Evolutionary conservation across 2,329 filamentous ascomycete species (phyloP).

Genomic region (Xylariaceae sp.): DNA sequence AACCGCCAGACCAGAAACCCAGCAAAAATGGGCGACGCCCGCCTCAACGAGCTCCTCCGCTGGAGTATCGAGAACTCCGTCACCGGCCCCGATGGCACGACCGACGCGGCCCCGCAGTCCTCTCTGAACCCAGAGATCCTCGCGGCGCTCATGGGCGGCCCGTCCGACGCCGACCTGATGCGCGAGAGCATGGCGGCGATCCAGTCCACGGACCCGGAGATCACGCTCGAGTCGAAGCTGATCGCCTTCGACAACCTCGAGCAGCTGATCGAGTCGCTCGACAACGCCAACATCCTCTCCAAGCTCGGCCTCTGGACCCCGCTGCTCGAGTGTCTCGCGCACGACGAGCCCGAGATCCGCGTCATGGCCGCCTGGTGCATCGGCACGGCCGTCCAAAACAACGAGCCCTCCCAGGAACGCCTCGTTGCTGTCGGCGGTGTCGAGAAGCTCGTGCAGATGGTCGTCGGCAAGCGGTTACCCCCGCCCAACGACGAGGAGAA

Average conservation of each 20-base stretch:
- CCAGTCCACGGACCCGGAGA: conserved; percentile 52
- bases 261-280: conserved; percentile 83
- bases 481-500: neutral
- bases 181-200: conserved; percentile 74
- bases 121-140: conserved; percentile 64
- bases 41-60: conserved; percentile 72
- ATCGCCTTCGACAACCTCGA: conserved; percentile 93
- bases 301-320: conserved; percentile 76
- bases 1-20: neutral
- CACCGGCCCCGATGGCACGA: conserved; percentile 27
- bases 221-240: conserved; percentile 69
- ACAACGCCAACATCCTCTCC: conserved; percentile 94
- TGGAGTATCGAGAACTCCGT: conserved; percentile 59
- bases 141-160: conserved; percentile 71
- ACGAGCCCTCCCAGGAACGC: conserved; percentile 75
- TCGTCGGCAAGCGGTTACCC: conserved; percentile 30
- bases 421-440: conserved; percentile 60
- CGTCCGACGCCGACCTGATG: conserved; percentile 91
- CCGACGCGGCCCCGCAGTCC: conserved; percentile 31
- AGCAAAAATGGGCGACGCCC: conserved; percentile 44
- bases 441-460: conserved; percentile 61
- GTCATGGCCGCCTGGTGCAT: conserved; percentile 91
- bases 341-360: conserved; percentile 66
- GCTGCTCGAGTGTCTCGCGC: conserved; percentile 63
- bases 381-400: conserved; percentile 95